Evolutionary conservation across 495 filamentous ascomycete genomes (phyloP).

Genomic region (Friedmanniomyces endolithicus): DNA sequence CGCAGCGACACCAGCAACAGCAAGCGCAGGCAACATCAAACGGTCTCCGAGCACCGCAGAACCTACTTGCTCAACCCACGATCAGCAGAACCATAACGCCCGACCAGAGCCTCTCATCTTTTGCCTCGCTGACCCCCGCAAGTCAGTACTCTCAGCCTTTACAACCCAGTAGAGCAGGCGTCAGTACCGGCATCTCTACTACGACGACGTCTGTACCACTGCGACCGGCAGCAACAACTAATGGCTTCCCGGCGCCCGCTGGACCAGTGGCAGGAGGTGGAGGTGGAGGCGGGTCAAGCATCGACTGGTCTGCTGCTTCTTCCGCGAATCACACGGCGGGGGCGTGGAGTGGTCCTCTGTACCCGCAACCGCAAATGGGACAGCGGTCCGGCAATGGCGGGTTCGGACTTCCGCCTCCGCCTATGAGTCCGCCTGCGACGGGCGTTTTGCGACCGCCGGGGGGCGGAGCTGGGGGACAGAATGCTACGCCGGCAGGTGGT

Average conservation of each 20-base stretch:
- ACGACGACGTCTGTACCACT: background rate
- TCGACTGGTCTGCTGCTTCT: slow-evolving; percentile 21
- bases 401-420: slow-evolving; percentile 17
- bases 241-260: background rate
- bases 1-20: slow-evolving; percentile 22
- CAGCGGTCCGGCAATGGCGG: background rate
- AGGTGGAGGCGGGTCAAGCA: background rate
- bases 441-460: background rate
- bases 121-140: slow-evolving; percentile 16
- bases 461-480: background rate
- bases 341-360: background rate
- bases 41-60: background rate
- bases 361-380: background rate
- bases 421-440: slow-evolving; percentile 9
- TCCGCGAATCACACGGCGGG: background rate
- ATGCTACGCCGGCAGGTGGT: background rate
- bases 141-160: slow-evolving; percentile 19
- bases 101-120: slow-evolving; percentile 15
- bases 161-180: slow-evolving; percentile 12
- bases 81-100: slow-evolving; percentile 36
- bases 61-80: background rate
- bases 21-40: slow-evolving; percentile 4
- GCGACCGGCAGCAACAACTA: background rate
- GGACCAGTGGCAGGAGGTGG: background rate
- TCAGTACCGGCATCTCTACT: background rate